A percentile compares a stretch with the other conserved stretches of the same genome.
Evolutionary conservation across 257 asterid genomes (phyloP).

Genomic region (Solanum pimpinellifolium): DNA sequence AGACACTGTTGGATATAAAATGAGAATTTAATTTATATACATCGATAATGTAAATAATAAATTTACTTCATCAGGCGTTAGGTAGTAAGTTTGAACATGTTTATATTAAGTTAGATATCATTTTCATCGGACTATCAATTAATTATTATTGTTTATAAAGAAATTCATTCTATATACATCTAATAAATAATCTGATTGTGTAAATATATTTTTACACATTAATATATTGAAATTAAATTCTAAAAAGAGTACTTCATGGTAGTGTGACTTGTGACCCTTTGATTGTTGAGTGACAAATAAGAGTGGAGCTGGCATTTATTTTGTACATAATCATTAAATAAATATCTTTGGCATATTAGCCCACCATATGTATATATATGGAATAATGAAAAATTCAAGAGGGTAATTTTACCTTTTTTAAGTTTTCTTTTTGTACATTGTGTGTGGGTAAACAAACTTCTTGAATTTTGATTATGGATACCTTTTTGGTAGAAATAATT

Average conservation of each 20-base stretch:
- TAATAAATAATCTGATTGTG: background rate
- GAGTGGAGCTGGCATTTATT: background rate
- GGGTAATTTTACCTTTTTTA: background rate
- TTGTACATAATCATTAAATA: background rate
- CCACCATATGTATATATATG: background rate
- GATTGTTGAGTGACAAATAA: background rate
- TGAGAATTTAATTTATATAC: background rate
- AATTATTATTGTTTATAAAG: background rate
- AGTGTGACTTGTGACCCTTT: background rate
- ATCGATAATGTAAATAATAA: accelerated
- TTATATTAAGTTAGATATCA: background rate
- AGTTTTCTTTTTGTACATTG: background rate
- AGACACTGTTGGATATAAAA: background rate
- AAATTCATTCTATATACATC: background rate
- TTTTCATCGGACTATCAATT: background rate
- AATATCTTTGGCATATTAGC: background rate
- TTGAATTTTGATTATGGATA: background rate
- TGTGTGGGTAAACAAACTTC: background rate
- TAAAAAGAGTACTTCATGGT: background rate
- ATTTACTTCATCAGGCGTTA: background rate
- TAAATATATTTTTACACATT: background rate
- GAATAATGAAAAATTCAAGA: background rate
- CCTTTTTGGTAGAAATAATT: background rate
- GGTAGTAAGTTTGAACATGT: background rate
- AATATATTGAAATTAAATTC: background rate